phyloP scores from a whole-genome alignment of 129 eudicot genomes.

The Smallanthus sonchifolius region DNA sequence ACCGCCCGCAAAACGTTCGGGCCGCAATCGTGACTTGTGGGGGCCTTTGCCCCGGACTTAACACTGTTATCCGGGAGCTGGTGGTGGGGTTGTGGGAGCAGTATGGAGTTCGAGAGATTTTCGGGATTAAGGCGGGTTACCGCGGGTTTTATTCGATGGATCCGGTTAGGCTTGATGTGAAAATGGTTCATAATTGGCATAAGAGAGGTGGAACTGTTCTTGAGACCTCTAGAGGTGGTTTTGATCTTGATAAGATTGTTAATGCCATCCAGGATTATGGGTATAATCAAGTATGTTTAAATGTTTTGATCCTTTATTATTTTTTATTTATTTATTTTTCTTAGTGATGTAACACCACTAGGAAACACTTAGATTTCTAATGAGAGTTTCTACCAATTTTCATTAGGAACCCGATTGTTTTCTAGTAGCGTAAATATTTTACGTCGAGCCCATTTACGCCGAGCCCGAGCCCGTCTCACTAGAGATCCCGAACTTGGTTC shows the following conservation, averaged over 20 bases:
- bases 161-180: slow-evolving; percentile 49
- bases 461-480: too few relatives aligned
- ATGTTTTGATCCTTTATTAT: neutral
- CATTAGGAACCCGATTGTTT: too few relatives aligned
- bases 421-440: too few relatives aligned
- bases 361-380: too few relatives aligned
- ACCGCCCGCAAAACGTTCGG: slow-evolving; percentile 33
- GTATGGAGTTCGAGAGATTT: slow-evolving; percentile 64
- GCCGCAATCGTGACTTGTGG: slow-evolving; percentile 91
- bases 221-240: slow-evolving; percentile 87
- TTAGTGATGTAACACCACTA: too few relatives aligned
- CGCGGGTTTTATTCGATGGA: slow-evolving; percentile 62
- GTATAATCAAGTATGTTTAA: slow-evolving; percentile 45
- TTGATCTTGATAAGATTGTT: slow-evolving; percentile 67
- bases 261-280: slow-evolving; percentile 57
- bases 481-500: too few relatives aligned
- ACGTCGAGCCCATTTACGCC: too few relatives aligned
- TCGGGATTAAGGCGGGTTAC: slow-evolving; percentile 61
- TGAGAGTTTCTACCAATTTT: too few relatives aligned
- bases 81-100: slow-evolving; percentile 75
- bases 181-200: slow-evolving; percentile 74
- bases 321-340: neutral
- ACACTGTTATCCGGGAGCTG: slow-evolving; percentile 79
- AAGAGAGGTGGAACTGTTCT: slow-evolving; percentile 74
- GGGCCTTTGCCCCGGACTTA: slow-evolving; percentile 81